Conservation (phyloP, 306 rosid genomes). For the Styphnolobium japonicum region DNA sequence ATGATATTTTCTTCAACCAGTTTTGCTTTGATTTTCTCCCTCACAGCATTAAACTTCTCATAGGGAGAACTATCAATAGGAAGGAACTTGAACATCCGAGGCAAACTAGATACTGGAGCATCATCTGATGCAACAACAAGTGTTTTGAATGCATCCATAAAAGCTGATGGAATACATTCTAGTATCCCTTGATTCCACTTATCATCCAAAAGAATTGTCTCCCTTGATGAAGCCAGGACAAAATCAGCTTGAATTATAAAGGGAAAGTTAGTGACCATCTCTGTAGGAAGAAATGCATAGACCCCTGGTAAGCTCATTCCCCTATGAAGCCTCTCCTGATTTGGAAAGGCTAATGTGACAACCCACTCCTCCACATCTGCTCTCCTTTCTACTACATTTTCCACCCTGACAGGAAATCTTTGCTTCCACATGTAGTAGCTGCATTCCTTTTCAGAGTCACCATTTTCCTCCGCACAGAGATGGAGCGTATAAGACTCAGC, state of each 20-base stretch:
- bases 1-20: slow-evolving; percentile 37
- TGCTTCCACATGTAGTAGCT: too few species aligned
- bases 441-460: neutral
- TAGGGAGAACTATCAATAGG: slow-evolving; percentile 36
- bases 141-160: slow-evolving; percentile 41
- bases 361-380: slow-evolving; percentile 50
- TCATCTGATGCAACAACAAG: slow-evolving; percentile 20
- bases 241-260: slow-evolving; percentile 65
- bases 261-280: slow-evolving; percentile 56
- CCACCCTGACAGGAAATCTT: slow-evolving; percentile 43
- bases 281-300: slow-evolving; percentile 63
- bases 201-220: slow-evolving; percentile 45
- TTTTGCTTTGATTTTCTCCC: slow-evolving; percentile 35
- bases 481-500: slow-evolving; percentile 52
- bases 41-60: slow-evolving; percentile 34
- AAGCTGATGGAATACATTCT: slow-evolving; percentile 43
- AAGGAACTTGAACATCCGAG: slow-evolving; percentile 37
- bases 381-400: slow-evolving; percentile 43
- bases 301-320: slow-evolving; percentile 45
- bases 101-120: slow-evolving; percentile 37
- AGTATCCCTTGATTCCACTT: slow-evolving; percentile 65
- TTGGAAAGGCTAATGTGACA: slow-evolving; percentile 58
- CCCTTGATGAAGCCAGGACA: too few species aligned
- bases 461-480: slow-evolving; percentile 39
- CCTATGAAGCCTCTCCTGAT: slow-evolving; percentile 32